Percentiles rank a stretch among this genome's conserved stretches.
Conservation (phyloP, 371 early-diverging fungal species). For the Syncephalastrum racemosum region DNA sequence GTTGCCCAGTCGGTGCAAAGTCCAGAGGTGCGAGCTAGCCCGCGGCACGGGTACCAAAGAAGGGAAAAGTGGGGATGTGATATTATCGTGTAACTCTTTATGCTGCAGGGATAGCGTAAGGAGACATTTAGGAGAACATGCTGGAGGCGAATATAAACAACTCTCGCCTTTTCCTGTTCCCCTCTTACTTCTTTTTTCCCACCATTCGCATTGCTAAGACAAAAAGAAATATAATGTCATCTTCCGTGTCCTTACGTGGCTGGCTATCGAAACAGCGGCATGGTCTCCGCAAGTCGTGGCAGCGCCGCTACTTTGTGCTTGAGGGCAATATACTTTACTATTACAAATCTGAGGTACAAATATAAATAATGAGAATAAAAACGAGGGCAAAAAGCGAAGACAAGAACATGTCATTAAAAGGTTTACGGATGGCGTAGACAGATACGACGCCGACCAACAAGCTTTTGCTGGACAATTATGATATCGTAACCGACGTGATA, state of each 20-base stretch:
- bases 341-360: conserved; percentile 23
- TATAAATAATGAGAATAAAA: conserved; percentile 15
- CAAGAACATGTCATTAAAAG: not conserved
- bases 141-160: no score
- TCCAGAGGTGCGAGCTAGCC: no score
- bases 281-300: conserved; percentile 30
- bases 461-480: conserved; percentile 34
- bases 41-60: no score
- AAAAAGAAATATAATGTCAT: not conserved
- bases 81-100: no score
- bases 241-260: conserved; percentile 18
- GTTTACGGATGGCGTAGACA: conserved; percentile 17
- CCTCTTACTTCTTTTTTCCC: conserved; percentile 4
- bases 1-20: no score
- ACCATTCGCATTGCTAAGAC: not conserved
- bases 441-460: conserved; percentile 28
- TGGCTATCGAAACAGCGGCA: conserved; percentile 45
- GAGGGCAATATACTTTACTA: conserved; percentile 22
- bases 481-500: conserved; percentile 19
- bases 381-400: conserved; percentile 15
- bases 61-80: no score
- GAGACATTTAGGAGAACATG: no score
- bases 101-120: no score
- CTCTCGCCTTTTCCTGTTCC: not conserved
- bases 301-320: conserved; percentile 24